phyloP scores from a whole-genome alignment of 768 basidiomycete genomes.

The Suillus placidus region DNA sequence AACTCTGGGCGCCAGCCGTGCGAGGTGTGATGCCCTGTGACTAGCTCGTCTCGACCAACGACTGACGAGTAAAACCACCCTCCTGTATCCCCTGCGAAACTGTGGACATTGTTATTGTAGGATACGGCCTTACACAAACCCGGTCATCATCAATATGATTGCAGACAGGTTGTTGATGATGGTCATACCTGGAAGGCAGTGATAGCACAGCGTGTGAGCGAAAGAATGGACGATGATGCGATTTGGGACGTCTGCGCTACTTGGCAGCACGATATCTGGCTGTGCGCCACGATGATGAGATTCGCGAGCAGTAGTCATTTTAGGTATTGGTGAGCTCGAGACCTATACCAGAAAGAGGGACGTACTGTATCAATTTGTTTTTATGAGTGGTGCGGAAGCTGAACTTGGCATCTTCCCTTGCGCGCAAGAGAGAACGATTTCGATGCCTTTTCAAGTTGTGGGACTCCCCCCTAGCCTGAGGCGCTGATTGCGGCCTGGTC shows the following conservation, averaged over 20 bases:
- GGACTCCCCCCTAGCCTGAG: neutral
- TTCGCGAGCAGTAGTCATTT: neutral
- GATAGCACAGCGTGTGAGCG: slow-evolving; percentile 38
- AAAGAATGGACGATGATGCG: slow-evolving; percentile 32
- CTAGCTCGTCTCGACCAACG: slow-evolving; percentile 14
- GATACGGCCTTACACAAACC: slow-evolving; percentile 34
- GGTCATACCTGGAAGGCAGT: slow-evolving; percentile 51
- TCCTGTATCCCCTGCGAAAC: slow-evolving; percentile 52
- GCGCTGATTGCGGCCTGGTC: slow-evolving; percentile 11
- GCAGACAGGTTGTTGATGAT: neutral
- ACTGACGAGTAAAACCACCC: slow-evolving; percentile 53
- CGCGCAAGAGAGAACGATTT: slow-evolving; percentile 1
- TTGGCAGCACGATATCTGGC: slow-evolving; percentile 45
- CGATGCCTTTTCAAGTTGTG: neutral
- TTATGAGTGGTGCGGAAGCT: slow-evolving; percentile 21
- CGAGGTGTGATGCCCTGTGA: slow-evolving; percentile 9
- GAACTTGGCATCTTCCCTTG: neutral
- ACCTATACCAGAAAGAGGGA: neutral
- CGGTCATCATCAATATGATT: neutral
- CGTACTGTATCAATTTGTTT: slow-evolving; percentile 32
- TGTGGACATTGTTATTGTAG: slow-evolving; percentile 35
- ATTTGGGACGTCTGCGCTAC: slow-evolving; percentile 41
- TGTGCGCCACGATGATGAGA: slow-evolving; percentile 19
- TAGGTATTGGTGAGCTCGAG: neutral
- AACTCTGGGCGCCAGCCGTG: slow-evolving; percentile 45